Evolutionary conservation across 768 basidiomycete species (phyloP), one percentile per base, ranked within the genome.

Genomic region (Suillus subaureus): DNA sequence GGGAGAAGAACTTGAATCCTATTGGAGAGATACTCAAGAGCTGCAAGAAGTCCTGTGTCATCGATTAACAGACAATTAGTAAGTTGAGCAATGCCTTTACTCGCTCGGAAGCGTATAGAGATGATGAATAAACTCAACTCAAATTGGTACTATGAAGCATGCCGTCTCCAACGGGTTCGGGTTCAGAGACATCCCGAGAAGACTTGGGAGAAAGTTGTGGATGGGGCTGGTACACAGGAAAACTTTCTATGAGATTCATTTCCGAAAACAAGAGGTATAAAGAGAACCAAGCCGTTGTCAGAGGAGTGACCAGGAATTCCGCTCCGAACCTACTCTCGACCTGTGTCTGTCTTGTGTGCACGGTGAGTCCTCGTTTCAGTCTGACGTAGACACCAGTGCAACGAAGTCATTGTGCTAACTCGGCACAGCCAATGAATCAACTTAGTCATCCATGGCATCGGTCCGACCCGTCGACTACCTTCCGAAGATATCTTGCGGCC

Each of bases 361-460:
- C 58, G 39, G 58, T 60, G 40, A 42, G 40, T 60, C 58, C 58
- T 60, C 58, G 40, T 60, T 42, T 28, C 28, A 13, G 40, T 60
- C 26, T 60, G 40, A 28, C 58, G 18, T 54, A n/a, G 12, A n/a
- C 33, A 55, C 21, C n/a, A n/a, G n/a, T 54, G 52, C 52, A 54
- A 33, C 18, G 31, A 54, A 21, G 18, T 33, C 5, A 54, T 54
- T 54, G 62, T 28, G 35, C 35, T 45, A 28, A 51, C 31, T 37
- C 18, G 11, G 57, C 58, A 58, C 61, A 43, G 43, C 49, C 51
- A 18, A 77, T 78, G 75, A 69, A 74, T 15, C 68, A 71, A 74
- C 68, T 77, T 78, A 78, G 76, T 77, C 75, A 78, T 61, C 23
- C 62, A 0, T 76, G 70, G 74, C 40, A 63, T 78, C 76, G 76